Evolutionary conservation across 495 filamentous ascomycete species (phyloP), one percentile per base, ranked within the genome.

Genomic region (Podospora comata): DNA sequence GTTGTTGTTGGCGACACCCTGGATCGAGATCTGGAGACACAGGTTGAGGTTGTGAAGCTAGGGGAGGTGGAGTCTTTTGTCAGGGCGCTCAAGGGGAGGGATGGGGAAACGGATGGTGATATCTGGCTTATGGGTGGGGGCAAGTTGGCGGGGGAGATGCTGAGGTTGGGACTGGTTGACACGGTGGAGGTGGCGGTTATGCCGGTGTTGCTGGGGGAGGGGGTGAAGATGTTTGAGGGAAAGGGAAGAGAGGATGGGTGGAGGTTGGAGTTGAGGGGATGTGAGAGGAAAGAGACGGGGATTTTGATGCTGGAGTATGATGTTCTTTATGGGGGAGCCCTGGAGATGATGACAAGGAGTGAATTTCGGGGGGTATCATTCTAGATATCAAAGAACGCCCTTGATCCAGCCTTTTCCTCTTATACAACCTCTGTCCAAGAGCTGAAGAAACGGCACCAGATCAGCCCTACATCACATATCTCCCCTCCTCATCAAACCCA

Each of bases 121-220:
- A 64, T 70, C 13, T 72, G 71, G 71, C 53, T 70, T 3, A 72
- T 72, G 68, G 71, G 71, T 0, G 71, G 71, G 2, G 67, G 70
- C 0, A 48, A 66, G 62, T 7, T 72, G 65, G 71, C 60, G 13
- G 71, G 71, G 53, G 2, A 48, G 27, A 54, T 70, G 62, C 3
- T 72, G 53, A 15, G 58, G 23, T 62, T 44, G 6, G 39, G 68
- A 28, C 13, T 72, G 65, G 65, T 72, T n/a, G 71, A 72, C 48
- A 27, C 59, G 4, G 65, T 72, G 1, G 71, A 72, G 65, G 63
- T 58, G 62, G 71, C 71, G 19, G n/a, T 72, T 4, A 72, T 72
- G 71, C 71, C 71, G 53, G 71, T 66, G 15, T 53, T 70, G 18
- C 61, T 70, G 26, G 68, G 58, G 15, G 18, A 66, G 34, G 71